phyloP scores from a whole-genome alignment of 164 flowering plant species.

The Vitis vinifera region DNA sequence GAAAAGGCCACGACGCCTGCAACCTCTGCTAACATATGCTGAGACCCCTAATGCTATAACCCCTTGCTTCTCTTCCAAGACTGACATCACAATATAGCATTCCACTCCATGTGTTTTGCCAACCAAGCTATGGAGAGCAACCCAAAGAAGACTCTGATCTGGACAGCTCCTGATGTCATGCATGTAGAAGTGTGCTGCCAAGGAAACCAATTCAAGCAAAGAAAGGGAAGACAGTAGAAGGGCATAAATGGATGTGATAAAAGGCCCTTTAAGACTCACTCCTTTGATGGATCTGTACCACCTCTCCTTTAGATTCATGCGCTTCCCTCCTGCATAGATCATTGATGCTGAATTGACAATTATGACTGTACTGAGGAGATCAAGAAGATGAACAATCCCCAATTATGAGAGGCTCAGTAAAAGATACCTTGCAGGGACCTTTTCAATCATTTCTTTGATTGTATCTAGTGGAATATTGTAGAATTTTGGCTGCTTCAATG shows the following conservation, averaged over 20 bases:
- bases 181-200: neutral
- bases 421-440: too few species aligned
- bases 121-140: neutral
- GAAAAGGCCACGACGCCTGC: conserved; percentile 1
- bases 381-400: conserved; percentile 1
- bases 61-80: conserved; percentile 11
- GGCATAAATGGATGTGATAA: neutral
- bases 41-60: conserved; percentile 9
- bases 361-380: neutral
- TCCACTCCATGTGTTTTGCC: conserved; percentile 1
- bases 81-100: conserved; percentile 15
- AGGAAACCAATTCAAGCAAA: neutral
- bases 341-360: neutral
- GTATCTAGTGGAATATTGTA: neutral
- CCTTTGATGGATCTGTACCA: neutral
- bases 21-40: conserved; percentile 6
- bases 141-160: neutral
- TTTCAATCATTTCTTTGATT: too few species aligned
- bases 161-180: neutral
- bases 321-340: conserved; percentile 1
- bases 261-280: neutral
- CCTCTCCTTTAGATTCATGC: neutral
- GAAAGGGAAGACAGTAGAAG: neutral
- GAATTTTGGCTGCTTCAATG: conserved; percentile 1
- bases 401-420: neutral